A percentile compares a stretch with the other conserved stretches of the same genome.
These are phyloP conservation scores for Magnusiomyces tetraspermus DNA, from an alignment of 1,139 yeast species.

Conservation along the genomic window DNA sequence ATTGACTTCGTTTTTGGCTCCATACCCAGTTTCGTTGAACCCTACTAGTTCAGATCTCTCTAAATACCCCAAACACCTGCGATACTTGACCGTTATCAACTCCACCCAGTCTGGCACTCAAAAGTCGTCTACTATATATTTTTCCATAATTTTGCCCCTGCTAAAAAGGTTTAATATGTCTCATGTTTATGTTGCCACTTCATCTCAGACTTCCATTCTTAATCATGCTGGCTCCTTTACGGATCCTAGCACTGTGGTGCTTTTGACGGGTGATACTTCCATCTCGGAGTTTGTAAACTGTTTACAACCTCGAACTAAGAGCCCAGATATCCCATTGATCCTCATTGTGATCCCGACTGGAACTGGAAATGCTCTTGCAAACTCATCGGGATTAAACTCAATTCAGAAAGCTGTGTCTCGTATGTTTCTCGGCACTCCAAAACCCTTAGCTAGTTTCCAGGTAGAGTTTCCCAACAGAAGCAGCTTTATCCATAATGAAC, in stretches of 20 bases:
- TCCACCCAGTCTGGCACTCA: conserved; percentile 29
- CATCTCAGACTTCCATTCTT: conserved; percentile 26
- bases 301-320: conserved; percentile 24
- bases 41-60: background rate
- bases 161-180: conserved; percentile 28
- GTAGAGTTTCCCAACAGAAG: conserved; percentile 47
- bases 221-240: conserved; percentile 28
- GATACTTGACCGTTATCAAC: conserved; percentile 29
- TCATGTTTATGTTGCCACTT: conserved; percentile 32
- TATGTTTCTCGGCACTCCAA: conserved; percentile 31
- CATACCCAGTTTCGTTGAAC: conserved; percentile 6
- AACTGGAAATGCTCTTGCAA: conserved; percentile 72
- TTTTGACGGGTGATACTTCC: conserved; percentile 83
- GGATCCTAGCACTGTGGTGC: conserved; percentile 39
- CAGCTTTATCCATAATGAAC: conserved; percentile 12
- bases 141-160: conserved; percentile 27
- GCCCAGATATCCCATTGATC: conserved; percentile 17
- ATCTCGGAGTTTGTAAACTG: conserved; percentile 65
- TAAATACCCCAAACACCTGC: conserved; percentile 20
- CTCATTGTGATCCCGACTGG: conserved; percentile 67
- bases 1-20: conserved; percentile 13
- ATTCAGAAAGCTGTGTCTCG: conserved; percentile 38
- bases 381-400: conserved; percentile 42
- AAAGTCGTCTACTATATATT: conserved; percentile 24
- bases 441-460: conserved; percentile 46